phyloP scores from a whole-genome alignment of 1,284 basidiomycete species.

The Heliocybe sulcata region DNA sequence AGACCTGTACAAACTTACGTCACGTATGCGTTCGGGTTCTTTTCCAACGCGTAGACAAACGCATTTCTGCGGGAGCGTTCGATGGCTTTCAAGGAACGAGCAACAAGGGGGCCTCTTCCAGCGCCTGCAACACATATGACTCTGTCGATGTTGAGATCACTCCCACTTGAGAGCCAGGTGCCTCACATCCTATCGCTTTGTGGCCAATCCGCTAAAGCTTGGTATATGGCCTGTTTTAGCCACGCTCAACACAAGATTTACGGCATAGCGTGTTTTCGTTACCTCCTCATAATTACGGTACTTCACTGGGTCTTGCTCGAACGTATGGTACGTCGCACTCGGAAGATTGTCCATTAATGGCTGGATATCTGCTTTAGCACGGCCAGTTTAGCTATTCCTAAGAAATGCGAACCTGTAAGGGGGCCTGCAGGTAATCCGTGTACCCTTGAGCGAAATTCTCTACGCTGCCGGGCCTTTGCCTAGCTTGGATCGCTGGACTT shows the following conservation, averaged over 20 bases:
- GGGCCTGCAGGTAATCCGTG: constrained; percentile 93
- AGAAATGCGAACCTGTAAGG: constrained; percentile 61
- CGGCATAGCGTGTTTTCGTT: background rate
- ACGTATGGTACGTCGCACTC: constrained; percentile 93
- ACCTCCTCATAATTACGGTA: constrained; percentile 95
- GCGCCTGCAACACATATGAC: constrained; percentile 91
- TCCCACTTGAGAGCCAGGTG: constrained; percentile 2
- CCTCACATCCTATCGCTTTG: constrained; percentile 50
- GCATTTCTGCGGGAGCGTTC: constrained; percentile 61
- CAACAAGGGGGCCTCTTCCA: constrained; percentile 91
- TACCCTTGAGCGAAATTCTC: constrained; percentile 91
- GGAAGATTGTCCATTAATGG: constrained; percentile 97
- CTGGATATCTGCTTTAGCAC: constrained; percentile 29
- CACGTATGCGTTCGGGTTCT: constrained; percentile 91
- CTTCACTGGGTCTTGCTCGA: constrained; percentile 97
- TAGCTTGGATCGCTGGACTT: constrained; percentile 53
- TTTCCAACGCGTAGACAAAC: constrained; percentile 87
- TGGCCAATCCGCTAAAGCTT: constrained; percentile 72
- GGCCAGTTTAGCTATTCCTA: background rate
- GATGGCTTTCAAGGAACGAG: constrained; percentile 77
- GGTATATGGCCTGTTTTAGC: constrained; percentile 61
- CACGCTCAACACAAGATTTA: background rate
- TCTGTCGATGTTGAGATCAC: constrained; percentile 27
- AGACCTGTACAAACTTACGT: constrained; percentile 52
- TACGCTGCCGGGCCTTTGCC: constrained; percentile 59